A percentile compares a stretch with the other conserved stretches of the same genome.
Conservation (phyloP, 768 basidiomycete species). For the Clitopilus hobsonii region DNA sequence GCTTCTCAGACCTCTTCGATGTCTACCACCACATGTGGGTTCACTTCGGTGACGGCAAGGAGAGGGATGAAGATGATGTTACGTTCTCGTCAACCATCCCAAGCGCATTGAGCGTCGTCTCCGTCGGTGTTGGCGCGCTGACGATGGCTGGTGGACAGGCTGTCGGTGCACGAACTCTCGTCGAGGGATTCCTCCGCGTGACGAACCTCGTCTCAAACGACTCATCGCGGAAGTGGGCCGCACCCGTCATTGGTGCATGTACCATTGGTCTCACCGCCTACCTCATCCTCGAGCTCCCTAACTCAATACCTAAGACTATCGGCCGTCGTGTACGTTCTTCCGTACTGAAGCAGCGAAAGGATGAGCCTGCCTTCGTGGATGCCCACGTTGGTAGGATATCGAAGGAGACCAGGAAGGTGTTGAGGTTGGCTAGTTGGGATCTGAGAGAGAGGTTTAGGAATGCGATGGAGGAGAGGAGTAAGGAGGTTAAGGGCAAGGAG, state of each 20-base stretch:
- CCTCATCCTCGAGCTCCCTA: slow-evolving; percentile 82
- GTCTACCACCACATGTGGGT: slow-evolving; percentile 73
- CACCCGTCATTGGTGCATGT: slow-evolving; percentile 75
- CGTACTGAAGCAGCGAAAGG: slow-evolving; percentile 35
- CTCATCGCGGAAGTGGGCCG: slow-evolving; percentile 78
- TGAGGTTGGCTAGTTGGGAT: slow-evolving; percentile 89
- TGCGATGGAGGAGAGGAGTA: slow-evolving; percentile 74
- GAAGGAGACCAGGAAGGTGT: slow-evolving; percentile 88
- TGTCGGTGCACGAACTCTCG: slow-evolving; percentile 65
- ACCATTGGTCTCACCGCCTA: slow-evolving; percentile 74
- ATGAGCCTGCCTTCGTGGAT: slow-evolving; percentile 44
- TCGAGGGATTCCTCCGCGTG: slow-evolving; percentile 75
- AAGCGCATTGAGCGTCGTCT: slow-evolving; percentile 67
- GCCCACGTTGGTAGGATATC: slow-evolving; percentile 66
- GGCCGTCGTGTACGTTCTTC: slow-evolving; percentile 76
- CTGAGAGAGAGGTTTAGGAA: slow-evolving; percentile 73
- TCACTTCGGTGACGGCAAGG: slow-evolving; percentile 55
- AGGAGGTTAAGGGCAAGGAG: slow-evolving; percentile 75
- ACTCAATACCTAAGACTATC: slow-evolving; percentile 83
- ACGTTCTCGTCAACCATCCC: slow-evolving; percentile 29
- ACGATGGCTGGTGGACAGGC: slow-evolving; percentile 87
- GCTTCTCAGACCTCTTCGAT: slow-evolving; percentile 83
- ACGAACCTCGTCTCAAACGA: slow-evolving; percentile 80
- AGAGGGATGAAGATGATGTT: slow-evolving; percentile 27
- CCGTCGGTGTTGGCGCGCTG: slow-evolving; percentile 78